phyloP scores from a whole-genome alignment of 2,329 filamentous ascomycete genomes.

The Samsoniella hepiali region DNA sequence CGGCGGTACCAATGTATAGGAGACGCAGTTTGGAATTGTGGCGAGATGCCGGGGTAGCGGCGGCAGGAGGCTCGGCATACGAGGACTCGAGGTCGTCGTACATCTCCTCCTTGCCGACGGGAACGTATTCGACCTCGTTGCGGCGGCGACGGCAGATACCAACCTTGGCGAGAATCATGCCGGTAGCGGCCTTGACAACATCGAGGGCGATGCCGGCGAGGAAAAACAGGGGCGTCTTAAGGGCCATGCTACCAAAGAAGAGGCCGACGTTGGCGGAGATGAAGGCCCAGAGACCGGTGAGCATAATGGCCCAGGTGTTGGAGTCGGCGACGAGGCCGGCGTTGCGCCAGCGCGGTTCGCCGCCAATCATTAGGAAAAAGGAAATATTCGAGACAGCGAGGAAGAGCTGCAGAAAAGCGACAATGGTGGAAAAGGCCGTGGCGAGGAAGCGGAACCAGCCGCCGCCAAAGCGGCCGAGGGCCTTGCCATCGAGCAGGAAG shows the following conservation, averaged over 20 bases:
- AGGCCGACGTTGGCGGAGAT: conserved; percentile 22
- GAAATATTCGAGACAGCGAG: conserved; percentile 28
- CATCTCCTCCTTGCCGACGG: conserved; percentile 27
- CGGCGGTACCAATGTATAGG: conserved; percentile 21
- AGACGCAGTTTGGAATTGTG: conserved; percentile 1
- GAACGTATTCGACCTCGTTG: conserved; percentile 20
- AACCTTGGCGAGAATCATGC: conserved; percentile 13
- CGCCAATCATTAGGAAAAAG: conserved; percentile 29
- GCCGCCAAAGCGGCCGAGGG: conserved; percentile 10
- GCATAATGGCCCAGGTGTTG: conserved; percentile 30
- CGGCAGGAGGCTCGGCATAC: conserved; percentile 1
- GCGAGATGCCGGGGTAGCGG: not conserved
- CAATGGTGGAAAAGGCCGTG: not conserved
- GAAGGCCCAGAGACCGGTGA: conserved; percentile 31
- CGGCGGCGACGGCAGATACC: not conserved
- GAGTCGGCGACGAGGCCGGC: conserved; percentile 31
- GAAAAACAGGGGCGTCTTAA: conserved; percentile 26
- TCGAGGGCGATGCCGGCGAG: conserved; percentile 24
- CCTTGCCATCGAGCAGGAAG: conserved; percentile 12
- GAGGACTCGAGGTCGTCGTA: conserved; percentile 15
- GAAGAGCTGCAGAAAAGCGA: conserved; percentile 15
- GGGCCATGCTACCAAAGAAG: conserved; percentile 23
- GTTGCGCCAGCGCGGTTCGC: conserved; percentile 36
- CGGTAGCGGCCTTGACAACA: conserved; percentile 27
- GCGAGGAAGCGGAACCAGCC: conserved; percentile 16